Evolutionary conservation across 495 filamentous ascomycete genomes (phyloP).

Genomic region (Hypoxylon cercidicola): DNA sequence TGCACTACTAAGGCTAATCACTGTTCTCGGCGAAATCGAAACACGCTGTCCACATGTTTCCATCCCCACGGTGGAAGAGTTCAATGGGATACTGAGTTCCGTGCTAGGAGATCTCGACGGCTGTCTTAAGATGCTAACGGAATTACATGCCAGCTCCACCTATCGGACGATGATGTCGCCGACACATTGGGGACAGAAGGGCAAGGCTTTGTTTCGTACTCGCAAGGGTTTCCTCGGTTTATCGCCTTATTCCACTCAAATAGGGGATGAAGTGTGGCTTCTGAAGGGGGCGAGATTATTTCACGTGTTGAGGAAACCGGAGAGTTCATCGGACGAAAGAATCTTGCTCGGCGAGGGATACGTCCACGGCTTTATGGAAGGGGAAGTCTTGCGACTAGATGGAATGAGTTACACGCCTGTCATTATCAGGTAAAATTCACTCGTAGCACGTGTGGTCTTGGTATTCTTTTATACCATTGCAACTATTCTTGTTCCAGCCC

Average conservation of each 20-base stretch:
- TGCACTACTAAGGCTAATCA: conserved; percentile 1
- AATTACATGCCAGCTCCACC: neutral
- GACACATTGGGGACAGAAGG: conserved; percentile 26
- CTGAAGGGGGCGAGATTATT: conserved; percentile 33
- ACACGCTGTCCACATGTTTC: conserved; percentile 19
- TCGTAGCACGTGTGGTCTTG: too few species aligned
- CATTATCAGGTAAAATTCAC: conserved; percentile 14
- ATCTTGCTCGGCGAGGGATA: conserved; percentile 29
- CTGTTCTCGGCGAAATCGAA: conserved; percentile 5
- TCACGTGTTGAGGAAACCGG: conserved; percentile 7
- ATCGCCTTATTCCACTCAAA: conserved; percentile 22
- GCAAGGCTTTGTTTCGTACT: conserved; percentile 22
- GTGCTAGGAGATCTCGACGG: conserved; percentile 20
- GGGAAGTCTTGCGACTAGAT: conserved; percentile 18
- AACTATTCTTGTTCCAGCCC: too few species aligned
- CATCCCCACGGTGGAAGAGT: conserved; percentile 11
- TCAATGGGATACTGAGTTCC: conserved; percentile 15
- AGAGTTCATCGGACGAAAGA: neutral
- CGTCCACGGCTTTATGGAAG: conserved; percentile 36
- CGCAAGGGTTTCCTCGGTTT: conserved; percentile 19
- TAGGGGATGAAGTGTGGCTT: conserved; percentile 36
- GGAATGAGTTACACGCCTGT: conserved; percentile 15
- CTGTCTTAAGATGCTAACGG: conserved; percentile 15
- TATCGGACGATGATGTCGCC: conserved; percentile 32
- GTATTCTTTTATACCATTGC: too few species aligned